Evolutionary conservation across 1,284 basidiomycete species (phyloP).

Genomic region (Melampsora larici-populina): DNA sequence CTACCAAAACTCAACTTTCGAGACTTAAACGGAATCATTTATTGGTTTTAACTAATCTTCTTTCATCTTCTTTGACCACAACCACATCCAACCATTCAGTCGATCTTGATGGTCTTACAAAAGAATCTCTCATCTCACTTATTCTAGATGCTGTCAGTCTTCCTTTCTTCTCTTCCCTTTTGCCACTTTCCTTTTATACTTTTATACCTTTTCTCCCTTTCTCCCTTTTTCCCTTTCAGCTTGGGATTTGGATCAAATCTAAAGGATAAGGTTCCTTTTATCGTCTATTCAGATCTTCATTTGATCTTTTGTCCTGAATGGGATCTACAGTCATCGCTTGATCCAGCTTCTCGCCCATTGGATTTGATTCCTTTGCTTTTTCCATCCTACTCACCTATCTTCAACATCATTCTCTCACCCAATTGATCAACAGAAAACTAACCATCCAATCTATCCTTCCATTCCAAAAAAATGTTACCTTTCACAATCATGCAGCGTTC

Average conservation of each 20-base stretch:
- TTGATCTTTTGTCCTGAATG: no score
- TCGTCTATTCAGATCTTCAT: no score
- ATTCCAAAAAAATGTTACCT: neutral
- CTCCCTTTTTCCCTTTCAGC: neutral
- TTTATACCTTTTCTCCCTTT: neutral
- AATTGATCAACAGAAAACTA: no score
- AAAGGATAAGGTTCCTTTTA: no score
- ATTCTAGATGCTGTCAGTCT: conserved; percentile 29
- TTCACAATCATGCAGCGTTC: neutral
- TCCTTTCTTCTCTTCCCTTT: neutral
- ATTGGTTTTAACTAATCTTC: neutral
- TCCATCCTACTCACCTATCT: no score
- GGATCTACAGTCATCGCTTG: no score
- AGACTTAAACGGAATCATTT: conserved; percentile 27
- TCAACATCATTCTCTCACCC: no score
- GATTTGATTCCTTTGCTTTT: no score
- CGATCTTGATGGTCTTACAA: conserved; percentile 15
- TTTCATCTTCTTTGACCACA: neutral
- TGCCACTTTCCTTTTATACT: neutral
- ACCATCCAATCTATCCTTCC: neutral
- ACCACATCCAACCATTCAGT: neutral
- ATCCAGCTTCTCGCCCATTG: no score
- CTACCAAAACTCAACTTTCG: conserved; percentile 24
- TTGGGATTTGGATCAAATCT: neutral
- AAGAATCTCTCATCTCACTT: conserved; percentile 16